A percentile compares a stretch with the other conserved stretches of the same genome.
Conservation (phyloP, 2,329 filamentous ascomycete species). For the Didymella keratinophila region DNA sequence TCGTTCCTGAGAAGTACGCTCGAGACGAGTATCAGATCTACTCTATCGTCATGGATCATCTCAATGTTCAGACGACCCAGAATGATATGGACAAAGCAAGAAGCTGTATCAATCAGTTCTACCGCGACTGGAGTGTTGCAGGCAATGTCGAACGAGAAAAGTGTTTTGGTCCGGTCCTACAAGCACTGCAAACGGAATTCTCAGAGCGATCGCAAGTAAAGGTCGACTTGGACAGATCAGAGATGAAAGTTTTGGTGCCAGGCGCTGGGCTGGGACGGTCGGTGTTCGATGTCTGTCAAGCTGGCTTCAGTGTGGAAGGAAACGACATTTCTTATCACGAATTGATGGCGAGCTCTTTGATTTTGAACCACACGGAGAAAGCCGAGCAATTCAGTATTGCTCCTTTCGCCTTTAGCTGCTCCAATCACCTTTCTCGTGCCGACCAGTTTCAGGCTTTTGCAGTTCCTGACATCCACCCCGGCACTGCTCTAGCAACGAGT, state of each 20-base stretch:
- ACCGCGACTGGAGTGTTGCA: constrained; percentile 89
- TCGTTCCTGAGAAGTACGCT: constrained; percentile 41
- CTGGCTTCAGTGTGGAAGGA: constrained; percentile 79
- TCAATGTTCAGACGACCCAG: constrained; percentile 74
- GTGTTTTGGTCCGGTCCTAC: constrained; percentile 77
- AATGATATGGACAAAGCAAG: constrained; percentile 88
- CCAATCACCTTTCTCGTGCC: constrained; percentile 76
- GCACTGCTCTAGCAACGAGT: constrained; percentile 42
- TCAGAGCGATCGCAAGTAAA: constrained; percentile 15
- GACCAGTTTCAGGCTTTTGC: constrained; percentile 78
- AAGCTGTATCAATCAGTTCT: constrained; percentile 92
- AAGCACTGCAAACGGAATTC: constrained; percentile 65
- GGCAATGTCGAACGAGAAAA: constrained; percentile 76
- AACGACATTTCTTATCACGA: constrained; percentile 98
- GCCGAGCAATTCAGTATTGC: constrained; percentile 75
- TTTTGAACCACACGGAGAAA: constrained; percentile 71
- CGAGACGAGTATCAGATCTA: constrained; percentile 42
- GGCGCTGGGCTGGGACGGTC: constrained; percentile 88
- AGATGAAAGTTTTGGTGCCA: constrained; percentile 78
- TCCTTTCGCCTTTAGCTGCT: constrained; percentile 88
- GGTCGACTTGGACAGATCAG: constrained; percentile 41
- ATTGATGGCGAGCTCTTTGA: constrained; percentile 81
- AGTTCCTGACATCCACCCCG: constrained; percentile 76
- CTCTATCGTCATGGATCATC: constrained; percentile 64
- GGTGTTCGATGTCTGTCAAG: constrained; percentile 82